Conservation (phyloP, 2,329 filamentous ascomycete genomes). For the Coccinonectria pachysandricola region DNA sequence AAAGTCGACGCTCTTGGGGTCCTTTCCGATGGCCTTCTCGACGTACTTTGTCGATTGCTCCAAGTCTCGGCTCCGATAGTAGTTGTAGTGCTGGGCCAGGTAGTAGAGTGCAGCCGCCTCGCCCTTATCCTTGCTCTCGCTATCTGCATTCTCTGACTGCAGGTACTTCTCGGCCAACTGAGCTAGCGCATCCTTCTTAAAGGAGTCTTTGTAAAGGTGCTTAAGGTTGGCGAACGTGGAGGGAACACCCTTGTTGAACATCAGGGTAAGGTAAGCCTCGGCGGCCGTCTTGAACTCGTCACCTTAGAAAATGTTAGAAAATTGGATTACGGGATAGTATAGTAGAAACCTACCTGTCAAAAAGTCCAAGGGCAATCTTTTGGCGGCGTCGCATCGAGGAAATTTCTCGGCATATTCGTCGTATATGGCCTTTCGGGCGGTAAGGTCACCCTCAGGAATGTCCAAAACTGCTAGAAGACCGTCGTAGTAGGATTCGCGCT, state of each 20-base stretch:
- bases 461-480: slow-evolving; percentile 61
- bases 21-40: slow-evolving; percentile 70
- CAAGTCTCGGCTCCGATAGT: slow-evolving; percentile 75
- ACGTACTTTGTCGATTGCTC: slow-evolving; percentile 72
- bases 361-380: slow-evolving; percentile 82
- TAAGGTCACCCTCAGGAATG: slow-evolving; percentile 46
- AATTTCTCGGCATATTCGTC: slow-evolving; percentile 69
- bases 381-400: slow-evolving; percentile 74
- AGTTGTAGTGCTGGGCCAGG: slow-evolving; percentile 95
- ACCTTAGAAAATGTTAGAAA: slow-evolving; percentile 35
- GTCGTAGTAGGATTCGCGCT: slow-evolving; percentile 79
- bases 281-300: slow-evolving; percentile 72
- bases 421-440: slow-evolving; percentile 61
- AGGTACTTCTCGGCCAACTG: slow-evolving; percentile 71
- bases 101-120: slow-evolving; percentile 80
- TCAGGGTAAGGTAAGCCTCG: slow-evolving; percentile 67
- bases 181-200: slow-evolving; percentile 69
- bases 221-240: slow-evolving; percentile 97
- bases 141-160: slow-evolving; percentile 43
- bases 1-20: slow-evolving; percentile 77
- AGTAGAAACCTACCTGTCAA: slow-evolving; percentile 47
- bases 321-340: background rate
- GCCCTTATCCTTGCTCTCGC: slow-evolving; percentile 44
- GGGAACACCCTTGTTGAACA: slow-evolving; percentile 86
- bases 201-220: slow-evolving; percentile 69